phyloP scores from a whole-genome alignment of 2,329 filamentous ascomycete species.

The Cladosporium cucumerinum region DNA sequence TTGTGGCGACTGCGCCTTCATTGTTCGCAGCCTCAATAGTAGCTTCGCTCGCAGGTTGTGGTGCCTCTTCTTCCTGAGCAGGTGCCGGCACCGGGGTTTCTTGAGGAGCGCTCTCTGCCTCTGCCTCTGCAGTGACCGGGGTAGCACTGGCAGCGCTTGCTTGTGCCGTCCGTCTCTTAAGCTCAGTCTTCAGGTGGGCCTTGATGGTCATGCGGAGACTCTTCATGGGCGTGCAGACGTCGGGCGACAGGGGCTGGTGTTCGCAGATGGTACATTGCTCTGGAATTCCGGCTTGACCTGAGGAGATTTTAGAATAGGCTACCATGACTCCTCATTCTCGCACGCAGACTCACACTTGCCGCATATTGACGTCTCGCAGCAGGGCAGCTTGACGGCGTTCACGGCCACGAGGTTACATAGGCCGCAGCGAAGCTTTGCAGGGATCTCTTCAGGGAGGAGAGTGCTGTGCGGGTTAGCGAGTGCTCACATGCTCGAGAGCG shows the following conservation, averaged over 20 bases:
- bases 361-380: conserved; percentile 94
- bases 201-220: conserved; percentile 87
- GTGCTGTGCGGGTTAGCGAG: not conserved
- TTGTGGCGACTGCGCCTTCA: conserved; percentile 5
- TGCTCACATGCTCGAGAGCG: not conserved
- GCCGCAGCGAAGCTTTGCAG: conserved; percentile 93
- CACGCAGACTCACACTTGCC: conserved; percentile 65
- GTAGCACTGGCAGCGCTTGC: conserved; percentile 27
- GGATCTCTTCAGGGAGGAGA: conserved; percentile 62
- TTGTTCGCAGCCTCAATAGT: conserved; percentile 37
- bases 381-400: conserved; percentile 86
- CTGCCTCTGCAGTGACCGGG: conserved; percentile 19
- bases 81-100: conserved; percentile 14
- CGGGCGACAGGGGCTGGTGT: conserved; percentile 80
- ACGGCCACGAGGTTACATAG: conserved; percentile 87
- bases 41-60: not conserved
- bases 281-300: conserved; percentile 68
- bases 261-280: conserved; percentile 70
- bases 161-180: conserved; percentile 74
- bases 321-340: not conserved
- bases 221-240: conserved; percentile 86
- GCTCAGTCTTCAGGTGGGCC: conserved; percentile 83
- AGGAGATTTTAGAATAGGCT: conserved; percentile 22
- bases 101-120: conserved; percentile 8
- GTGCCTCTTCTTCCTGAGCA: conserved; percentile 15